Evolutionary conservation across 2,329 filamentous ascomycete genomes (phyloP).

Genomic region (Penicillium sp.): DNA sequence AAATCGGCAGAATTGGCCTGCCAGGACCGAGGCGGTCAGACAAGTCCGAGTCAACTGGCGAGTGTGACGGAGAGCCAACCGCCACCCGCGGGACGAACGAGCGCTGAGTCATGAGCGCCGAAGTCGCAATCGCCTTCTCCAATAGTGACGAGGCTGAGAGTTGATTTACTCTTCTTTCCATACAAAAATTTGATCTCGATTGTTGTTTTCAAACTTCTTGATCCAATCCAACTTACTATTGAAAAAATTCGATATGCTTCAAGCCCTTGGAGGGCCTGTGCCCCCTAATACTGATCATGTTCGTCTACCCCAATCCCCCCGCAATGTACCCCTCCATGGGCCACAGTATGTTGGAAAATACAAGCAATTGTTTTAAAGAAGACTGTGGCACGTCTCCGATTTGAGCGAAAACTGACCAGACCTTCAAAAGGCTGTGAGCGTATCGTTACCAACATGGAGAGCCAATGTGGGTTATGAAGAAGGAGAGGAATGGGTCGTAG

Average conservation of each 20-base stretch:
- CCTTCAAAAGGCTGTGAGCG: conserved; percentile 74
- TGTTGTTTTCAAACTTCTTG: conserved; percentile 7
- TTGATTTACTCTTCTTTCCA: not conserved
- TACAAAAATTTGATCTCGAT: not conserved
- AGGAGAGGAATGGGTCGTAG: conserved; percentile 78
- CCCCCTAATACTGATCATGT: conserved; percentile 74
- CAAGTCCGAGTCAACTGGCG: not conserved
- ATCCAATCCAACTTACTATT: not conserved
- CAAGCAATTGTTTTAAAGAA: too few relatives aligned
- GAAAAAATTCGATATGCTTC: conserved; percentile 27
- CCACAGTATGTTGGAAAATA: not conserved
- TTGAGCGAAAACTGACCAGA: conserved; percentile 4
- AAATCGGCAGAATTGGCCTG: conserved; percentile 1
- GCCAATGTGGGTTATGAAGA: conserved; percentile 92
- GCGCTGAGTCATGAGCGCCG: conserved; percentile 16
- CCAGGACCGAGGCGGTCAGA: not conserved
- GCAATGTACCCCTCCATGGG: conserved; percentile 19
- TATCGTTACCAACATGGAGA: conserved; percentile 89
- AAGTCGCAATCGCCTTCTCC: conserved; percentile 14
- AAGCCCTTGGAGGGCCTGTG: conserved; percentile 61
- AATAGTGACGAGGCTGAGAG: conserved; percentile 5
- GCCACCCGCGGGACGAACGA: not conserved
- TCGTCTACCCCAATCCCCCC: conserved; percentile 35
- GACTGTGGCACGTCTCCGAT: not conserved
- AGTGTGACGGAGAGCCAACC: not conserved